Conservation (phyloP, 2,329 filamentous ascomycete genomes). For the Lachnellula suecica region DNA sequence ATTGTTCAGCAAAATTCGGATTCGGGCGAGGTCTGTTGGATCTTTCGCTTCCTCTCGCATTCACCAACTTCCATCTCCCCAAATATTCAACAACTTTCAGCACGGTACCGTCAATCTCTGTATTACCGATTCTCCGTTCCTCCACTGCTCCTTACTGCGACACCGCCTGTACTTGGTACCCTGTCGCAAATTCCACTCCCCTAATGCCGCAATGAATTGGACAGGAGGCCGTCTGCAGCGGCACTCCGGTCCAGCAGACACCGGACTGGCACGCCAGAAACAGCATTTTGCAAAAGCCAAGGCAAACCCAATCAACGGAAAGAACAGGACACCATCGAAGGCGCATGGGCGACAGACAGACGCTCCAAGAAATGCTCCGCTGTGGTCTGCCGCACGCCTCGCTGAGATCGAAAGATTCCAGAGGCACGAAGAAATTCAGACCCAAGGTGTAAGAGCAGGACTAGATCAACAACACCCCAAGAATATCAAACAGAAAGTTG, state of each 20-base stretch:
- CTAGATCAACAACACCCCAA: neutral
- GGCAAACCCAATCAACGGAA: constrained; percentile 30
- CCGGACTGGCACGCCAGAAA: constrained; percentile 41
- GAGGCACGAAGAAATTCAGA: neutral
- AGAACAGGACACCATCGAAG: constrained; percentile 32
- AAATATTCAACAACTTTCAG: no score
- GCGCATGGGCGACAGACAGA: constrained; percentile 9
- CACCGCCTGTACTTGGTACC: no score
- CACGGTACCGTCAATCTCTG: no score
- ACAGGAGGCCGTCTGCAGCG: constrained; percentile 47
- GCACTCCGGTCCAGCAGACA: constrained; percentile 36
- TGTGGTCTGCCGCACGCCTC: neutral
- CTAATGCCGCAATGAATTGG: constrained; percentile 44
- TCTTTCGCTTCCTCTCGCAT: no score
- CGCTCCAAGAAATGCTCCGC: constrained; percentile 1
- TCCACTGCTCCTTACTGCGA: neutral
- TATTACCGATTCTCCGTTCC: neutral
- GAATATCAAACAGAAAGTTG: no score
- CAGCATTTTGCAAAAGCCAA: constrained; percentile 47
- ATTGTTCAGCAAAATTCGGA: neutral
- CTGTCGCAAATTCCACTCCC: neutral
- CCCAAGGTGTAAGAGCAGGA: neutral
- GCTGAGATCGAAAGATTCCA: neutral
- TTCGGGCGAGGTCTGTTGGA: neutral
- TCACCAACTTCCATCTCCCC: no score